Conservation (phyloP, 2,329 filamentous ascomycete species). For the Beauveria varroae region DNA sequence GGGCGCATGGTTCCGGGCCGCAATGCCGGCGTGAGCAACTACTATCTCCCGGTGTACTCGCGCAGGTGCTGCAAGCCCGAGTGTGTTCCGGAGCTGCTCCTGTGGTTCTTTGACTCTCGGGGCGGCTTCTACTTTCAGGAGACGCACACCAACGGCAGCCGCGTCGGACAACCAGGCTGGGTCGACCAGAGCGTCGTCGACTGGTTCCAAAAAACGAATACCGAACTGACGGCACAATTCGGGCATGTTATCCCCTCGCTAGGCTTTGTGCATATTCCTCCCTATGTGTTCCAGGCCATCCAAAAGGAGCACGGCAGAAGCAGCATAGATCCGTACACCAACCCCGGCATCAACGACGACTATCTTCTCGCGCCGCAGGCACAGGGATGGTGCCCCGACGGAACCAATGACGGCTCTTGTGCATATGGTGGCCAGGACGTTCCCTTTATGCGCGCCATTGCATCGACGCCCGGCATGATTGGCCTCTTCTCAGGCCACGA, state of each 20-base stretch:
- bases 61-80: constrained; percentile 22
- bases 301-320: constrained; percentile 23
- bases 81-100: constrained; percentile 37
- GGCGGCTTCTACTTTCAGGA: constrained; percentile 47
- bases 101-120: constrained; percentile 68
- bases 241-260: constrained; percentile 34
- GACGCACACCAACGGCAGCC: constrained; percentile 21
- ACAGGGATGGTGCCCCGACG: constrained; percentile 37
- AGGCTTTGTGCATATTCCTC: constrained; percentile 42
- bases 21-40: constrained; percentile 37
- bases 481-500: constrained; percentile 59
- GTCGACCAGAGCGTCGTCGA: constrained; percentile 35
- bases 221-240: constrained; percentile 22
- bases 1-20: constrained; percentile 29
- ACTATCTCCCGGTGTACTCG: constrained; percentile 38
- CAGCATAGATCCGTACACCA: constrained; percentile 27
- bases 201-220: constrained; percentile 34
- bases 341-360: constrained; percentile 41
- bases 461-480: constrained; percentile 45
- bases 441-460: constrained; percentile 56
- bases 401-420: constrained; percentile 29
- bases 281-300: constrained; percentile 32
- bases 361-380: constrained; percentile 33
- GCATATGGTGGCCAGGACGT: constrained; percentile 44
- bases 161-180: constrained; percentile 34